Conservation (phyloP, 768 basidiomycete genomes). For the Neoboletus magnificus region DNA sequence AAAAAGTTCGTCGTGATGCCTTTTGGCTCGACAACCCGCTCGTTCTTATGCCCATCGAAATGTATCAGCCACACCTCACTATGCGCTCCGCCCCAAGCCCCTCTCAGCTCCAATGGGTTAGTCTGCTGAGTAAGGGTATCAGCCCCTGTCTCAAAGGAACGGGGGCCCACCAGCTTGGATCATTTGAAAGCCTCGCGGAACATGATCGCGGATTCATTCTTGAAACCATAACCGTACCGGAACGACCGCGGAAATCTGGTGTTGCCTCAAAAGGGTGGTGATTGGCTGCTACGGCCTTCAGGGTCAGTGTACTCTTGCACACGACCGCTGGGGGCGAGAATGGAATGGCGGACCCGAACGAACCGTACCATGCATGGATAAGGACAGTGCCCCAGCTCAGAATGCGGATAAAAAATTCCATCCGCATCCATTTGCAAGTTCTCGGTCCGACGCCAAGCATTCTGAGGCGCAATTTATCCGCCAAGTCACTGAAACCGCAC, state of each 20-base stretch:
- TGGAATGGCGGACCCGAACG: background rate
- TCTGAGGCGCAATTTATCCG: background rate
- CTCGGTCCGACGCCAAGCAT: background rate
- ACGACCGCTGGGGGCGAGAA: background rate
- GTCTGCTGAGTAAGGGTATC: background rate
- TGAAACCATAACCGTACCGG: background rate
- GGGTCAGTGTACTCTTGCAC: background rate
- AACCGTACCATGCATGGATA: background rate
- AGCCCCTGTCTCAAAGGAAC: constrained; percentile 4
- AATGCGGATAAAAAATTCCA: background rate
- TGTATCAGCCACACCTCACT: constrained; percentile 9
- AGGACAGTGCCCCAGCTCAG: too few relatives aligned
- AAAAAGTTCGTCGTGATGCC: background rate
- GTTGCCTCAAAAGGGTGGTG: background rate
- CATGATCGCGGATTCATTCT: constrained; percentile 1
- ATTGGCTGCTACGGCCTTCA: background rate
- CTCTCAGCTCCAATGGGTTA: background rate
- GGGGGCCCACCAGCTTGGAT: background rate
- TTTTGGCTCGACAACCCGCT: background rate
- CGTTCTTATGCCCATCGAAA: constrained; percentile 10
- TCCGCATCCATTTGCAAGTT: background rate
- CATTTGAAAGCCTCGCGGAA: background rate
- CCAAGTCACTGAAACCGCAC: background rate
- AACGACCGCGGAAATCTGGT: background rate
- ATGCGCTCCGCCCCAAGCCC: background rate